Conservation (phyloP, 2,329 filamentous ascomycete species). For the Sordariomycetes sp. region DNA sequence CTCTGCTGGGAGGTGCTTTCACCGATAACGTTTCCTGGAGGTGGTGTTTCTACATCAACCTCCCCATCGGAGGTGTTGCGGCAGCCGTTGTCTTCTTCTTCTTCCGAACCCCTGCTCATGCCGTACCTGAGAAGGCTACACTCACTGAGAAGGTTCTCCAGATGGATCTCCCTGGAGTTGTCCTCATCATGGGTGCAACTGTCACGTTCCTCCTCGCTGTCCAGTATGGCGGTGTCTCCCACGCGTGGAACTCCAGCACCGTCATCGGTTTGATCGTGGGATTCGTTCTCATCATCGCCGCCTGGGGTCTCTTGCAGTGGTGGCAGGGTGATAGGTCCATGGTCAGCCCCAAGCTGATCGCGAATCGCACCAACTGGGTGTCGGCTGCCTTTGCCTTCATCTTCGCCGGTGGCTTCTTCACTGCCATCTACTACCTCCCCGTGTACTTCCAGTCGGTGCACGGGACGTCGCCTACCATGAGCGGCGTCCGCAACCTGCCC, state of each 20-base stretch:
- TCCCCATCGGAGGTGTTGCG: conserved; percentile 17
- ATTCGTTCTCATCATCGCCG: conserved; percentile 13
- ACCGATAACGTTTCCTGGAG: conserved; percentile 15
- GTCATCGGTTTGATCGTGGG: conserved; percentile 28
- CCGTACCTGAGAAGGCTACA: conserved; percentile 18
- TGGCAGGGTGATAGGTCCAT: conserved; percentile 30
- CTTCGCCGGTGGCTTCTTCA: conserved; percentile 13
- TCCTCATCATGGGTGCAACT: conserved; percentile 28
- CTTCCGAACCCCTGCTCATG: conserved; percentile 25
- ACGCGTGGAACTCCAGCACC: conserved; percentile 23
- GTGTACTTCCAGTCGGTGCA: conserved; percentile 27
- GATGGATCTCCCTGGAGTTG: conserved; percentile 30
- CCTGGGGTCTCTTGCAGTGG: conserved; percentile 23
- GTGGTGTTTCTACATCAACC: conserved; percentile 22
- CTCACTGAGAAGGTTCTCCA: conserved; percentile 29
- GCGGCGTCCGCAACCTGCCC: conserved; percentile 28
- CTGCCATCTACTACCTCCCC: conserved; percentile 27
- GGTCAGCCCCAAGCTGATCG: conserved; percentile 22
- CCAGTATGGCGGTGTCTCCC: conserved; percentile 29
- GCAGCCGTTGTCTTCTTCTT: conserved; percentile 20
- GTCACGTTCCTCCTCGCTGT: conserved; percentile 30
- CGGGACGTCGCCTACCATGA: conserved; percentile 20
- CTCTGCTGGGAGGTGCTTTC: conserved; percentile 16
- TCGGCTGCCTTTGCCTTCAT: conserved; percentile 24
- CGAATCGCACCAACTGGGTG: conserved; percentile 20